Evolutionary conservation across 805 yeast genomes (phyloP).

Genomic region (Barnettozyma vustinii): DNA sequence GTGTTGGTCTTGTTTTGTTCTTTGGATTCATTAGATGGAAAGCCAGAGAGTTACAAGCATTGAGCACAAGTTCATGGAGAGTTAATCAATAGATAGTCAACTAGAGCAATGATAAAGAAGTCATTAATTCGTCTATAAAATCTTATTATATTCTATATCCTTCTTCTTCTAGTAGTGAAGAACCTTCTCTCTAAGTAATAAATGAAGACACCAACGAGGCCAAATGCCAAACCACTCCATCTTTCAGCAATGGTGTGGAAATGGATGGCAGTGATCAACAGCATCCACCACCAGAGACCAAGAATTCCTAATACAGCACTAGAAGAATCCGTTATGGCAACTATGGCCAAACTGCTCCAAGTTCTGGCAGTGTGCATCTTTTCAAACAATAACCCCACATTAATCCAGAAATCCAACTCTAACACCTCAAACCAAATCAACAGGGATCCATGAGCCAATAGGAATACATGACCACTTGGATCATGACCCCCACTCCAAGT

Average conservation of each 20-base stretch:
- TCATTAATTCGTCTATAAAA: background rate
- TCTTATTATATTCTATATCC: too few species aligned
- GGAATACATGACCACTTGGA: slow-evolving; percentile 90
- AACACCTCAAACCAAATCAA: slow-evolving; percentile 61
- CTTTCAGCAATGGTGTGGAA: slow-evolving; percentile 83
- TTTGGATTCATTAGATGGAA: slow-evolving; percentile 60
- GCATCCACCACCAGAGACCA: slow-evolving; percentile 78
- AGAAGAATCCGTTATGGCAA: slow-evolving; percentile 15
- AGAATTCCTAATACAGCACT: slow-evolving; percentile 30
- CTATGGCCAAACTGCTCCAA: background rate
- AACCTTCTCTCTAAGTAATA: slow-evolving; percentile 29
- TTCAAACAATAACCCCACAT: background rate
- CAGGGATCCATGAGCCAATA: slow-evolving; percentile 61
- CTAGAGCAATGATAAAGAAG: background rate
- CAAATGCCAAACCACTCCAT: slow-evolving; percentile 61
- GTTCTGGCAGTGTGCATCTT: background rate
- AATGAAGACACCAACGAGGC: slow-evolving; percentile 40
- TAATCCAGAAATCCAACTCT: slow-evolving; percentile 32
- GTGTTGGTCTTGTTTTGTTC: slow-evolving; percentile 59
- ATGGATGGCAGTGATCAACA: slow-evolving; percentile 74
- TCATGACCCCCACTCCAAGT: slow-evolving; percentile 86
- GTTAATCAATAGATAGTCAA: slow-evolving; percentile 9
- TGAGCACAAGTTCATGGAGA: slow-evolving; percentile 79
- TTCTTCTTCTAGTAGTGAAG: background rate
- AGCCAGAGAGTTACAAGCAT: slow-evolving; percentile 57